Conservation (phyloP, 164 flowering plant species). For the Malania oleifera region DNA sequence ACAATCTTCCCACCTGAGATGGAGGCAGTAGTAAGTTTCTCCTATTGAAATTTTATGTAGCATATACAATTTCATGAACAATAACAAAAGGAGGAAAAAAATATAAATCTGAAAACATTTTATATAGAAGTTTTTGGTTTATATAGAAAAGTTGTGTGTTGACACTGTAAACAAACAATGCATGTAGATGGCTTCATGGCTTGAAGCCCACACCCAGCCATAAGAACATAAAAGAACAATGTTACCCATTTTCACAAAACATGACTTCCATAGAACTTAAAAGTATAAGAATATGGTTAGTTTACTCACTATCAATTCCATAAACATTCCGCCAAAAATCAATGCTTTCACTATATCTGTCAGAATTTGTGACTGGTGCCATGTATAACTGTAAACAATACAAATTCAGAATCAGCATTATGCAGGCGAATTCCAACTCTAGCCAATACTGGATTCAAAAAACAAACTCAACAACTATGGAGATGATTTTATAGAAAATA, state of each 20-base stretch:
- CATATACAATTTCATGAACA: no score
- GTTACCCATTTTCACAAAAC: not conserved
- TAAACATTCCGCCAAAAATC: conserved; percentile 98
- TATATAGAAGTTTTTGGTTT: no score
- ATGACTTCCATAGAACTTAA: not conserved
- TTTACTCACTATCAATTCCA: conserved; percentile 93
- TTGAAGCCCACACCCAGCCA: no score
- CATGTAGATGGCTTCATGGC: no score
- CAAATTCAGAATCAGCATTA: conserved; percentile 1
- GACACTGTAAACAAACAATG: no score
- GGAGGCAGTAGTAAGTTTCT: no score
- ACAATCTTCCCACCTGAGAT: no score
- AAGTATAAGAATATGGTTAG: not conserved
- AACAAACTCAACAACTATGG: not conserved
- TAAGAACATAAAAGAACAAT: no score
- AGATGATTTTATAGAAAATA: not conserved
- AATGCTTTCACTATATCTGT: conserved; percentile 85
- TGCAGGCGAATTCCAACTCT: not conserved
- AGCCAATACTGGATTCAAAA: not conserved
- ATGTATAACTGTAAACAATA: conserved; percentile 67
- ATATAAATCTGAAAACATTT: no score
- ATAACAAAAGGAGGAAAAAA: no score
- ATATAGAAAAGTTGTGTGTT: no score
- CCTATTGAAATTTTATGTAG: no score
- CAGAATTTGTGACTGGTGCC: conserved; percentile 91